Evolutionary conservation across 257 asterid species (phyloP).

Genomic region (Primulina tabacum): DNA sequence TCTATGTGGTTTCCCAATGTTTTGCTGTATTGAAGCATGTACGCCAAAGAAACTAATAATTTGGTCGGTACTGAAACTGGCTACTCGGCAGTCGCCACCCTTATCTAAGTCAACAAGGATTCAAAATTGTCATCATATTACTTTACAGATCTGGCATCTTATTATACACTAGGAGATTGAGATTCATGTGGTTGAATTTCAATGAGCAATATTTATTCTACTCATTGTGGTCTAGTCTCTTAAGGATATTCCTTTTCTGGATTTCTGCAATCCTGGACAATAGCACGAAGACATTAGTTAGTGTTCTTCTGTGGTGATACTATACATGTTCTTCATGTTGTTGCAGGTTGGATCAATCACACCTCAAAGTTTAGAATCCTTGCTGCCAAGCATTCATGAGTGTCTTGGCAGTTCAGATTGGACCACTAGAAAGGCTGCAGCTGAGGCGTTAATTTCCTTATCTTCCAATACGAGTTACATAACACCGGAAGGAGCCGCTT

Average conservation of each 20-base stretch:
- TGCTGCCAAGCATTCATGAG: conserved; percentile 77
- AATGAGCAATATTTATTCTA: background rate
- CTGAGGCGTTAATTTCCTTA: conserved; percentile 70
- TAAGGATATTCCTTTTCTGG: background rate
- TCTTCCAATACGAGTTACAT: conserved; percentile 58
- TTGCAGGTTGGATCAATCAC: conserved; percentile 88
- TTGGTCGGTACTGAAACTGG: background rate
- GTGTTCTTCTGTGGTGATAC: conserved; percentile 3
- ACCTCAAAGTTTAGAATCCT: conserved; percentile 71
- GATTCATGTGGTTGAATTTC: background rate
- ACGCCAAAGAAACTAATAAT: background rate
- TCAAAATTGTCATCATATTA: background rate
- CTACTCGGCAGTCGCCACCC: background rate
- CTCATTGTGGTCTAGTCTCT: background rate
- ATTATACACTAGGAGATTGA: background rate
- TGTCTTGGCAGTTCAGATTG: conserved; percentile 87
- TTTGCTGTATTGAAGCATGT: background rate
- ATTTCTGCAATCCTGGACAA: background rate
- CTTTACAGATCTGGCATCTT: background rate
- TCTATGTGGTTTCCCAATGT: background rate
- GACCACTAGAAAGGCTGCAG: conserved; percentile 98
- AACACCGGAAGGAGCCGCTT: conserved; percentile 60
- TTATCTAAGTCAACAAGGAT: background rate
- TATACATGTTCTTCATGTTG: conserved; percentile 12
- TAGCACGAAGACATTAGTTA: background rate